A percentile compares a stretch with the other conserved stretches of the same genome.
Conservation (phyloP, 345 rosid species). For the Corchorus olitorius region DNA sequence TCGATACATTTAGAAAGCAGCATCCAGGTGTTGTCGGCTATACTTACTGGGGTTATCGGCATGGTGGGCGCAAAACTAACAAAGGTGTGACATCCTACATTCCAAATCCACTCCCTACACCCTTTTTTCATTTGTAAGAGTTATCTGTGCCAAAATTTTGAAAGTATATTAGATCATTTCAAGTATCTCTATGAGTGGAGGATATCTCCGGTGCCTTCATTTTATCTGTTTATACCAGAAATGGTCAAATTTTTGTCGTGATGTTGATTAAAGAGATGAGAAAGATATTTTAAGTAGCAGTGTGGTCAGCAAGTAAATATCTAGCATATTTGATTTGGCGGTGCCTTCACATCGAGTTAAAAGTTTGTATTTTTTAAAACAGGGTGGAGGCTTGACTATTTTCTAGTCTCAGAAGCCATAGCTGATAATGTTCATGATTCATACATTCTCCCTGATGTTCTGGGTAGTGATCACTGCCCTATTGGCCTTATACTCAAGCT, state of each 20-base stretch:
- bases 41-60: conserved; percentile 94
- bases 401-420: conserved; percentile 80
- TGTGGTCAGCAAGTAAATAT: not conserved
- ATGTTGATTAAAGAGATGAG: not conserved
- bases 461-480: conserved; percentile 93
- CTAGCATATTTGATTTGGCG: not conserved
- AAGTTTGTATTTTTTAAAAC: conserved; percentile 26
- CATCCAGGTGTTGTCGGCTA: conserved; percentile 87
- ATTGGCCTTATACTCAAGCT: conserved; percentile 73
- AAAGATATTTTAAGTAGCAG: not conserved
- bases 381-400: conserved; percentile 99
- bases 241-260: not conserved
- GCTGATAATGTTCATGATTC: conserved; percentile 81
- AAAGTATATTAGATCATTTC: not conserved
- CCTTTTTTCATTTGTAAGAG: not conserved
- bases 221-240: not conserved
- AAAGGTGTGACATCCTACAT: conserved; percentile 47
- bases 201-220: not conserved
- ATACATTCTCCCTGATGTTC: conserved; percentile 79
- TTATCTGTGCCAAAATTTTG: not conserved
- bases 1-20: conserved; percentile 90
- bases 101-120: not conserved
- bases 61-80: conserved; percentile 77
- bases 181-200: not conserved
- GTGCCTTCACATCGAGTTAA: not conserved